Base-by-base conservation (phyloP, 2,329 filamentous ascomycete genomes). In the Xylaria sp. region DNA sequence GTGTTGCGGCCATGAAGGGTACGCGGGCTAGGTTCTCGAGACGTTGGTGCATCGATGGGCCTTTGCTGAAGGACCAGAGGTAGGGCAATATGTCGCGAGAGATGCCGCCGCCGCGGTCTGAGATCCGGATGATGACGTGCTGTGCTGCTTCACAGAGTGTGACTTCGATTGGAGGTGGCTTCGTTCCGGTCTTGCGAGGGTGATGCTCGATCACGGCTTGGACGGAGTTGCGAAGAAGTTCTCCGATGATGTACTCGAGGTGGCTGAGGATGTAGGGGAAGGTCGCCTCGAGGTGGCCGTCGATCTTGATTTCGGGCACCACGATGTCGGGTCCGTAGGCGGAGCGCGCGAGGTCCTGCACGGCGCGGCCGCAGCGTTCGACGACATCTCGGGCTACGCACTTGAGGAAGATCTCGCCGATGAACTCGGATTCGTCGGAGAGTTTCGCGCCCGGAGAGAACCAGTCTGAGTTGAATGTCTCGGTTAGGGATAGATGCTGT, bases 181-280 rank as follows among this genome's bases (percentile, higher is more conserved):
- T 55, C 9, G 59, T 13, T 62, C 60, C 61, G 67, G 74, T 60
- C 47, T 58, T 65, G 18, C 23, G 23, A 30, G 67, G 59, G 16
- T 87, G 85, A 65, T 85, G 83, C 70, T 97, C 93, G 61, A 96
- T 88, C 44, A 94, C 87, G 18, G 92, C 92, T 75, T 97, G 92
- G 13, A 99, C 90, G 0, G 91, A 95, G 76, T 99, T 99, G 44
- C 94, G 88, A 23, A 99, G 80, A 19, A 99, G 85, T 76, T 99
- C 94, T 55, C 94, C 92, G 59, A 99, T 84, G 68, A 99, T 97
- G 75, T 99, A 99, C 76, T 99, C 93, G 55, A 99, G 83, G 72
- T 97, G 94, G 70, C 88, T 94, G 55, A 96, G 83, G 65, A 99
- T 97, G 70, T 97, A 99, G 1, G 95, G 94, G 71, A 99, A 99